Percentiles rank a stretch among this genome's conserved stretches.
Evolutionary conservation across 371 early-diverging fungal genomes (phyloP).

Genomic region (Coelomomyces lativittatus): DNA sequence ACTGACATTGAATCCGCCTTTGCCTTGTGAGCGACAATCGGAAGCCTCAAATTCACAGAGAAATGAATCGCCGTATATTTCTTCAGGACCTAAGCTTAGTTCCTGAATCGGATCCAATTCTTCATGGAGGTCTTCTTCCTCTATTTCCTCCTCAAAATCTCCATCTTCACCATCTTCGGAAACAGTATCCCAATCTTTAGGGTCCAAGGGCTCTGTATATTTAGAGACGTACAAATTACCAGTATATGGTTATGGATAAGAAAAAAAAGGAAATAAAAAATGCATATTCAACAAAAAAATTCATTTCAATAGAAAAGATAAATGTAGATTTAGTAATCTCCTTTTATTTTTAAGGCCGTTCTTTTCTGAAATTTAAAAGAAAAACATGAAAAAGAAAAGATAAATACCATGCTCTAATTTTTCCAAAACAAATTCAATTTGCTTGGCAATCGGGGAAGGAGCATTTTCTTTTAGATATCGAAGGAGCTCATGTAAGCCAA

Average conservation of each 20-base stretch:
- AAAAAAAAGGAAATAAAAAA: neutral
- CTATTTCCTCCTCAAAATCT: neutral
- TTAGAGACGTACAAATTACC: too few relatives aligned
- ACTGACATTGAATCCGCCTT: neutral
- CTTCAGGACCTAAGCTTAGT: neutral
- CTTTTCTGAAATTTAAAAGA: too few relatives aligned
- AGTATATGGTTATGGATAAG: too few relatives aligned
- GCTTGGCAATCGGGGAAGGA: constrained; percentile 8
- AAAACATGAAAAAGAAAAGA: too few relatives aligned
- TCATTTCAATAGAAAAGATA: neutral
- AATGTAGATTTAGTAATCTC: too few relatives aligned
- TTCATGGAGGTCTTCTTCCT: neutral
- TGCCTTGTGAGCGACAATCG: neutral
- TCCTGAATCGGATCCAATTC: neutral
- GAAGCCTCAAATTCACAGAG: neutral
- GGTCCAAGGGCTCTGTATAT: neutral
- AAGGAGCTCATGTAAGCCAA: neutral
- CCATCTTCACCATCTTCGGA: neutral
- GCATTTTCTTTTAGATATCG: constrained; percentile 5
- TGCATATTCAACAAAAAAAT: neutral
- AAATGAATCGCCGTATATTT: neutral
- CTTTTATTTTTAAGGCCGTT: too few relatives aligned
- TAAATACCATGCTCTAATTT: neutral
- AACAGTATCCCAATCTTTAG: neutral
- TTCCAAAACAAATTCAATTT: constrained; percentile 1